Base-by-base conservation (phyloP, 176 grass and related monocot species). In the Zoysia japonica region DNA sequence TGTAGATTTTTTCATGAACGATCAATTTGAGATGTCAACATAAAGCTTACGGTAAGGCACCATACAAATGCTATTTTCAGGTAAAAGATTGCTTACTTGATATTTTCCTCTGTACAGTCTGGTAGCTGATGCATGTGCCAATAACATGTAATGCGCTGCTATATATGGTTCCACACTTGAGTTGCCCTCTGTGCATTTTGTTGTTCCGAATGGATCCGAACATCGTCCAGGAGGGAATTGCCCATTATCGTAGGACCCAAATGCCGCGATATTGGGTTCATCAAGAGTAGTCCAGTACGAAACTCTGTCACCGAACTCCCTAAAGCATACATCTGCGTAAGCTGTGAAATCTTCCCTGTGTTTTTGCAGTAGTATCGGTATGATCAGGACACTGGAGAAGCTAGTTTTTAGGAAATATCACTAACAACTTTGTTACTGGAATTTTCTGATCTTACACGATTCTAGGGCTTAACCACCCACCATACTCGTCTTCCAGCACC, bases 101-200 rank as follows among this genome's bases (percentile, higher is more conserved):
- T 87, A 93, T 67, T 85, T 93, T 61, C 11, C 67, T 28, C 17
- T 85, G 60, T 93, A 89, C 15, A 89, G 77, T 44, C 46, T 78
- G 61, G 77, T 65, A 15, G 67, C 84, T 12, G 90, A 84, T 49
- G 84, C 80, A 85, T 93, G 84, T 35, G 90, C 76, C 28, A 89
- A 62, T 49, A 93, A 14, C 47, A 82, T 38, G 81, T 93, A 87
- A 69, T 89, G 90, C 61, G 74, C 77, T 36, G 38, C 84, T 67
- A 85, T 82, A 54, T 93, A 93, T 15, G 90, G 90, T 74, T 93
- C 90, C 11, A 83, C 81, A 8, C 80, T 89, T 47, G 90, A 93
- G 80, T 93, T 70, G 1, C 90, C 90, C 12, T 14, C 73, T 1
- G 66, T 82, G 78, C 87, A 93, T 60, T 87, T 82, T 20, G 72